Conservation (phyloP, 352 stramenopile species). For the Discostella stelligera region DNA sequence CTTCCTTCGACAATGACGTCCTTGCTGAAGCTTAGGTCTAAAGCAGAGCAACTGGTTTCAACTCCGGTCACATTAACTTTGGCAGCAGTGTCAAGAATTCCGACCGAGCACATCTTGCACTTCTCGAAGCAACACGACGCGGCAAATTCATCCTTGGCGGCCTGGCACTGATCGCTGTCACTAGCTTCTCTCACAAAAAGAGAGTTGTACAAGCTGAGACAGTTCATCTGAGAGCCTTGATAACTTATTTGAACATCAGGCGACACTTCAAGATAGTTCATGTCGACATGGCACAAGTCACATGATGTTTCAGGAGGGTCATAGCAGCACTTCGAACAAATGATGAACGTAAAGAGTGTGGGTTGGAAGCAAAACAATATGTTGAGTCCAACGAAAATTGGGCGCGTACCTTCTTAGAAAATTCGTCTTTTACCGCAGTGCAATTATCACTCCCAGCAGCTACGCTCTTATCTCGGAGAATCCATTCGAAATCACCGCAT, state of each 20-base stretch:
- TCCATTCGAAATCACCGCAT: conserved; percentile 65
- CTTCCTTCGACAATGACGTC: conserved; percentile 49
- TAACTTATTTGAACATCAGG: conserved; percentile 37
- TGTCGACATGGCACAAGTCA: conserved; percentile 53
- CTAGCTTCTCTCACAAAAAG: conserved; percentile 53
- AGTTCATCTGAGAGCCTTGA: conserved; percentile 41
- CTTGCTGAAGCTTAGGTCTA: conserved; percentile 53
- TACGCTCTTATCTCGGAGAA: conserved; percentile 43
- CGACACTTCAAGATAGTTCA: conserved; percentile 51
- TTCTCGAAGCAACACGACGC: conserved; percentile 58
- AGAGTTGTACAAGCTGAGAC: conserved; percentile 58
- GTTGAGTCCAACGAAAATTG: conserved; percentile 1
- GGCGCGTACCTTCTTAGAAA: conserved; percentile 36
- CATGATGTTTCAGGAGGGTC: conserved; percentile 49
- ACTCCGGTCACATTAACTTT: conserved; percentile 37
- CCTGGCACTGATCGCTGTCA: conserved; percentile 50
- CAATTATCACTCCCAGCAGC: conserved; percentile 47
- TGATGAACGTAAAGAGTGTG: background rate
- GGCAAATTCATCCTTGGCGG: conserved; percentile 40
- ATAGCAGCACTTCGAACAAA: conserved; percentile 51
- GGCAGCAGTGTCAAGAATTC: conserved; percentile 50
- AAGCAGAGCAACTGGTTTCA: conserved; percentile 43
- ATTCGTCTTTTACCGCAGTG: conserved; percentile 50
- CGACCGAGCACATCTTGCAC: conserved; percentile 52
- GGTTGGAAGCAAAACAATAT: conserved; percentile 1